A percentile compares a stretch with the other conserved stretches of the same genome.
These are phyloP conservation scores for Tolypocladium inflatum DNA, from an alignment of 2,329 filamentous ascomycete species.

Conservation along the genomic window DNA sequence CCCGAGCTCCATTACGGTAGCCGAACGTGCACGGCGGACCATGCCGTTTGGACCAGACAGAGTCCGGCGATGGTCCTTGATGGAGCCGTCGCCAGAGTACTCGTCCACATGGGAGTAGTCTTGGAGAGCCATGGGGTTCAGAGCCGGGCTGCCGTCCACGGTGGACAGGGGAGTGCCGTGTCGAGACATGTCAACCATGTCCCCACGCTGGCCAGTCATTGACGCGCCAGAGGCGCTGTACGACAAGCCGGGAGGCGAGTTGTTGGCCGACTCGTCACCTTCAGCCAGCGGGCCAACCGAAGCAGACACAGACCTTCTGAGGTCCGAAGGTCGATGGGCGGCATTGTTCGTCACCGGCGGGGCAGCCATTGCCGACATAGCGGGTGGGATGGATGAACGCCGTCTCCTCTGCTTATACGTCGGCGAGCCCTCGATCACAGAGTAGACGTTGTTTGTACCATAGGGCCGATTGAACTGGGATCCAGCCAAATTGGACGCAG, in stretches of 20 bases:
- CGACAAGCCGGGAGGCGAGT: slow-evolving; percentile 68
- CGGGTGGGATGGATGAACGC: slow-evolving; percentile 83
- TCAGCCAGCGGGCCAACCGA: slow-evolving; percentile 78
- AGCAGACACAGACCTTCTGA: slow-evolving; percentile 80
- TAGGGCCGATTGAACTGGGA: slow-evolving; percentile 72
- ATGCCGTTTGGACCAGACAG: slow-evolving; percentile 65
- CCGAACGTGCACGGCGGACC: slow-evolving; percentile 82
- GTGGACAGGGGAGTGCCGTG: slow-evolving; percentile 85
- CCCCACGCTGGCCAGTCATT: slow-evolving; percentile 56
- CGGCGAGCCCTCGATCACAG: slow-evolving; percentile 92
- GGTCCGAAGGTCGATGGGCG: slow-evolving; percentile 75
- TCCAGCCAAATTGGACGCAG: slow-evolving; percentile 72
- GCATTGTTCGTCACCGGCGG: slow-evolving; percentile 53
- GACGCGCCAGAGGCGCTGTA: slow-evolving; percentile 62
- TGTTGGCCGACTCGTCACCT: slow-evolving; percentile 66
- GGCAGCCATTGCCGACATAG: slow-evolving; percentile 59
- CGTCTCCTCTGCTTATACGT: slow-evolving; percentile 97
- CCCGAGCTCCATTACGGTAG: slow-evolving; percentile 91
- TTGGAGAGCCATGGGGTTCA: slow-evolving; percentile 61
- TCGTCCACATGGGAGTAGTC: slow-evolving; percentile 61
- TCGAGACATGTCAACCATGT: slow-evolving; percentile 73
- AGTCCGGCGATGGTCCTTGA: slow-evolving; percentile 49
- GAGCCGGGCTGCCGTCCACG: slow-evolving; percentile 70
- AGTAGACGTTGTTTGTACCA: slow-evolving; percentile 72
- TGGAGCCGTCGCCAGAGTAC: slow-evolving; percentile 39